Evolutionary conservation across 345 rosid species (phyloP).

Genomic region (Rhodamnia argentea): DNA sequence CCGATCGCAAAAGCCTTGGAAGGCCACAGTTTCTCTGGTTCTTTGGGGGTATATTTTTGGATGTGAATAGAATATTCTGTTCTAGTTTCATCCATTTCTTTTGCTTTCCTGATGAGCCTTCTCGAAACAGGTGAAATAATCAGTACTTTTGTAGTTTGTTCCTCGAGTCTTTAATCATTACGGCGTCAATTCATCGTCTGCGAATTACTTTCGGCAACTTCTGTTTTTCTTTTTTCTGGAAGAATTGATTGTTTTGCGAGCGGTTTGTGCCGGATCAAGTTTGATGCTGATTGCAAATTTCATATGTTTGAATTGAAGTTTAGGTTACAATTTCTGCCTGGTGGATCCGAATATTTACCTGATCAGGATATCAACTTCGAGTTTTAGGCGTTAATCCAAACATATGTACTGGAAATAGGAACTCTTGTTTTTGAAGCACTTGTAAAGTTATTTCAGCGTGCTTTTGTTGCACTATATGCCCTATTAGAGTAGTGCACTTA

Average conservation of each 20-base stretch:
- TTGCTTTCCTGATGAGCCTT: background rate
- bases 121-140: background rate
- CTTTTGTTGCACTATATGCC: background rate
- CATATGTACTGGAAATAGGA: background rate
- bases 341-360: background rate
- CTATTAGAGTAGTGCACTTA: background rate
- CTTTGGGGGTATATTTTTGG: background rate
- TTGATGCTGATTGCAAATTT: background rate
- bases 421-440: background rate
- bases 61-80: background rate
- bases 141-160: background rate
- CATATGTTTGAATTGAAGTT: background rate
- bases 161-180: background rate
- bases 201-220: background rate
- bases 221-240: background rate
- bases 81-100: background rate
- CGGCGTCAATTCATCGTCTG: background rate
- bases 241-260: background rate
- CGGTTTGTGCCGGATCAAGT: background rate
- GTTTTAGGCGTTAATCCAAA: background rate
- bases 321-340: background rate
- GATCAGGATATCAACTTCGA: background rate
- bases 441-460: background rate
- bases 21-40: background rate
- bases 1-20: background rate